Evolutionary conservation across 1,284 basidiomycete species (phyloP).

Genomic region (Malassezia slooffiae): DNA sequence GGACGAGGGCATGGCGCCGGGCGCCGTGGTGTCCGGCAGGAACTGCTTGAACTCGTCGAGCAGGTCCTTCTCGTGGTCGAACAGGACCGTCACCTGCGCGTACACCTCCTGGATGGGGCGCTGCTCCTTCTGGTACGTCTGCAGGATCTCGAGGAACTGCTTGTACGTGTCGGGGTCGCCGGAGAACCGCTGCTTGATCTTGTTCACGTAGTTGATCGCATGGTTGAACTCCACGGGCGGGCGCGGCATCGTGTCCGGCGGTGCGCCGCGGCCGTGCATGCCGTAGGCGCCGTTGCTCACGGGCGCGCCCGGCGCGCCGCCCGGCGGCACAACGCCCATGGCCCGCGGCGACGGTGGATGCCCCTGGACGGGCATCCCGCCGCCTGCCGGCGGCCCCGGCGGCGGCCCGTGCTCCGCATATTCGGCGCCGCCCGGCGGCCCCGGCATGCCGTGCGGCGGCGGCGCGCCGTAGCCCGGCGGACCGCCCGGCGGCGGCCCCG

Average conservation of each 20-base stretch:
- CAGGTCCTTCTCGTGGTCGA: conserved; percentile 83
- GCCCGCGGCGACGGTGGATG: conserved; percentile 23
- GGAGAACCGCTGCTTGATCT: conserved; percentile 90
- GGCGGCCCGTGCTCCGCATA: too few species aligned
- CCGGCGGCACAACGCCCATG: conserved; percentile 14
- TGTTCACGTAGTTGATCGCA: conserved; percentile 95
- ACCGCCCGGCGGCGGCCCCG: not conserved
- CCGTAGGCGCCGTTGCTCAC: too few species aligned
- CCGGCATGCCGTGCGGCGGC: not conserved
- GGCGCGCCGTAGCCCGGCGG: conserved; percentile 1
- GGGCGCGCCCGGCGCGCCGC: conserved; percentile 13
- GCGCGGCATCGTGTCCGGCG: conserved; percentile 21
- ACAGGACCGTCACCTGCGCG: conserved; percentile 79
- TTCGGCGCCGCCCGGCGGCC: not conserved
- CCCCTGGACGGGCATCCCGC: conserved; percentile 20
- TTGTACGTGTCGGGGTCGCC: conserved; percentile 92
- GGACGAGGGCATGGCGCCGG: conserved; percentile 26
- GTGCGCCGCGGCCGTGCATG: conserved; percentile 16
- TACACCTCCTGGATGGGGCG: conserved; percentile 80
- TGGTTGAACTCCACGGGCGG: conserved; percentile 79
- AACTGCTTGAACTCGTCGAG: conserved; percentile 94
- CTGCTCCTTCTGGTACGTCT: conserved; percentile 93
- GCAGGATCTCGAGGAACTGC: conserved; percentile 92
- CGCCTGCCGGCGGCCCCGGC: too few species aligned
- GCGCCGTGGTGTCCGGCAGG: conserved; percentile 58